Evolutionary conservation across 2,329 filamentous ascomycete genomes (phyloP).

Genomic region (Rachicladosporium sp.): DNA sequence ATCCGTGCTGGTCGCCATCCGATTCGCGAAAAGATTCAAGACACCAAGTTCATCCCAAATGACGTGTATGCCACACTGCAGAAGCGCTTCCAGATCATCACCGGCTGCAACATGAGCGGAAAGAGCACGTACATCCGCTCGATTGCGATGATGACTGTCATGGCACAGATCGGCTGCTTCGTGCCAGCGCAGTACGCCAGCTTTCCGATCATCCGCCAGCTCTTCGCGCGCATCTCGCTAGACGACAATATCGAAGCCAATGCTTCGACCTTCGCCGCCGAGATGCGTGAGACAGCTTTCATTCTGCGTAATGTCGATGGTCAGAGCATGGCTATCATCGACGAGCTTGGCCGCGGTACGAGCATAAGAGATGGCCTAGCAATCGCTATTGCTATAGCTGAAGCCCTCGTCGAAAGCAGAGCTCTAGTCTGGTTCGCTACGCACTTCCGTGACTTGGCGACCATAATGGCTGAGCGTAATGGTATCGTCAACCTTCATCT

Average conservation of each 20-base stretch:
- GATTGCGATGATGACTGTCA: slow-evolving; percentile 71
- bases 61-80: slow-evolving; percentile 76
- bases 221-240: slow-evolving; percentile 79
- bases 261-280: slow-evolving; percentile 81
- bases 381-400: slow-evolving; percentile 81
- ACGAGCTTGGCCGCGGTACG: slow-evolving; percentile 85
- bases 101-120: slow-evolving; percentile 95
- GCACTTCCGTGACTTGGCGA: slow-evolving; percentile 75
- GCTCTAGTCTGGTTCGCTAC: slow-evolving; percentile 87
- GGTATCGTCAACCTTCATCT: slow-evolving; percentile 79
- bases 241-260: slow-evolving; percentile 85
- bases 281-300: slow-evolving; percentile 94
- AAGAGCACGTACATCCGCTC: slow-evolving; percentile 92
- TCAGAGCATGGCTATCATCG: slow-evolving; percentile 56
- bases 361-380: slow-evolving; percentile 78
- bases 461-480: slow-evolving; percentile 58
- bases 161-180: slow-evolving; percentile 88
- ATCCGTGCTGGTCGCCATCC: slow-evolving; percentile 68
- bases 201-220: slow-evolving; percentile 65
- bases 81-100: slow-evolving; percentile 81
- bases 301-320: slow-evolving; percentile 73
- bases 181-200: slow-evolving; percentile 76
- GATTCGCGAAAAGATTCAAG: slow-evolving; percentile 60
- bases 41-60: slow-evolving; percentile 66
- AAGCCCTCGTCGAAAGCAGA: slow-evolving; percentile 66